Evolutionary conservation across 352 stramenopile species (phyloP).

Genomic region (Aphanomyces astaci): DNA sequence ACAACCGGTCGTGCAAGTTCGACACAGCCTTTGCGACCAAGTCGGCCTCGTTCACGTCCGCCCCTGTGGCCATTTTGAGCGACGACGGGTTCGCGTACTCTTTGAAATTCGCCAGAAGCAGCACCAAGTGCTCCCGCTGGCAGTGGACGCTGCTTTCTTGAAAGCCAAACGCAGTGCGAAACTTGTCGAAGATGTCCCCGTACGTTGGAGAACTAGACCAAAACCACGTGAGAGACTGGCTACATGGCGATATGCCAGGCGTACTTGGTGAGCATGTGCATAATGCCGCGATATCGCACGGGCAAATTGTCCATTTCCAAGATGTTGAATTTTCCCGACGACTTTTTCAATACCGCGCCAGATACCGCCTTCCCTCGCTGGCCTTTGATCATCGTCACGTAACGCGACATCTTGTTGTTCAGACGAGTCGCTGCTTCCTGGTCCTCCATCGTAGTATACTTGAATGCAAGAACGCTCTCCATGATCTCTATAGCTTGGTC

Average conservation of each 20-base stretch:
- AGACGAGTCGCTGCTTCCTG: slow-evolving; percentile 29
- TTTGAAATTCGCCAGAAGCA: slow-evolving; percentile 18
- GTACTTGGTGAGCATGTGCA: neutral
- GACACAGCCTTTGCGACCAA: slow-evolving; percentile 24
- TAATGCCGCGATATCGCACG: neutral
- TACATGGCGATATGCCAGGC: neutral
- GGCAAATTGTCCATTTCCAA: slow-evolving; percentile 58
- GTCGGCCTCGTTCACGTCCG: slow-evolving; percentile 2
- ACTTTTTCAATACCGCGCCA: neutral
- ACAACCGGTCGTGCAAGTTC: slow-evolving; percentile 20
- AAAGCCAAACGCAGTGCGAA: slow-evolving; percentile 18
- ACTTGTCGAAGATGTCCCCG: slow-evolving; percentile 21
- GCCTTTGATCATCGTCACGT: slow-evolving; percentile 44
- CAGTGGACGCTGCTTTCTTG: slow-evolving; percentile 16
- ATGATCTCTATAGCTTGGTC: slow-evolving; percentile 34
- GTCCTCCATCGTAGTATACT: slow-evolving; percentile 31
- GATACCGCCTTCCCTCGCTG: slow-evolving; percentile 26
- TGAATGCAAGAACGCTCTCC: slow-evolving; percentile 31
- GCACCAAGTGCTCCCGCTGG: slow-evolving; percentile 18
- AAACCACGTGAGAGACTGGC: neutral
- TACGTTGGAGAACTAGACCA: slow-evolving; percentile 4
- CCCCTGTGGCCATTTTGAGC: neutral
- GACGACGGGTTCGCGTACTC: slow-evolving; percentile 28
- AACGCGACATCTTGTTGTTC: slow-evolving; percentile 41
- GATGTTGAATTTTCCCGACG: slow-evolving; percentile 55